phyloP scores from a whole-genome alignment of 2,329 filamentous ascomycete genomes.

The Didymella keratinophila region DNA sequence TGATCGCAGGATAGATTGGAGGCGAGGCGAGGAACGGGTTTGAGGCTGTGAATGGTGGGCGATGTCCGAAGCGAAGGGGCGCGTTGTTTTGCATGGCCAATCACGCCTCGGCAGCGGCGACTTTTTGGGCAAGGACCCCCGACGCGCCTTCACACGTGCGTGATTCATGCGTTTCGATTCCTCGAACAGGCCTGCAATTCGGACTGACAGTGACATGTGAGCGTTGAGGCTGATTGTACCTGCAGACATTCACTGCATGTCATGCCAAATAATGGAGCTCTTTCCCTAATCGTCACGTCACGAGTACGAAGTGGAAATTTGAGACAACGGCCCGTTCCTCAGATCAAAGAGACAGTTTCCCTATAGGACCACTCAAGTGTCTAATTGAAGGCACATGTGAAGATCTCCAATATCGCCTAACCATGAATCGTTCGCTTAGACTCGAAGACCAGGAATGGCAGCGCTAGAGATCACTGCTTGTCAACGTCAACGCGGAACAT shows the following conservation, averaged over 20 bases:
- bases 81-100: conserved; percentile 8
- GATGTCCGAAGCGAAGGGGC: conserved; percentile 27
- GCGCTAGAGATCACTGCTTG: not conserved
- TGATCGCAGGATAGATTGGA: conserved; percentile 37
- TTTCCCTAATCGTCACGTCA: not conserved
- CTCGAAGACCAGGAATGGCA: not conserved
- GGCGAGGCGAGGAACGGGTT: conserved; percentile 27
- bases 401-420: not conserved
- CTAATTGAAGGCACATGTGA: not conserved
- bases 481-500: not conserved
- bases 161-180: conserved; percentile 23
- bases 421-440: not conserved
- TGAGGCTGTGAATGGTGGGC: conserved; percentile 37
- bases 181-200: conserved; percentile 5
- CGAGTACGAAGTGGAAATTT: not conserved
- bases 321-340: conserved; percentile 13
- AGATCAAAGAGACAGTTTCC: not conserved
- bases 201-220: not conserved
- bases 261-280: not conserved
- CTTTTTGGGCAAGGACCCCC: conserved; percentile 29
- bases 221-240: conserved; percentile 12
- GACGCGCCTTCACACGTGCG: conserved; percentile 30
- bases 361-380: not conserved
- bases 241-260: conserved; percentile 11
- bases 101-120: conserved; percentile 31